These are phyloP conservation scores for Marasmius sp. DNA, from an alignment of 1,284 basidiomycete species.

Conservation along the genomic window DNA sequence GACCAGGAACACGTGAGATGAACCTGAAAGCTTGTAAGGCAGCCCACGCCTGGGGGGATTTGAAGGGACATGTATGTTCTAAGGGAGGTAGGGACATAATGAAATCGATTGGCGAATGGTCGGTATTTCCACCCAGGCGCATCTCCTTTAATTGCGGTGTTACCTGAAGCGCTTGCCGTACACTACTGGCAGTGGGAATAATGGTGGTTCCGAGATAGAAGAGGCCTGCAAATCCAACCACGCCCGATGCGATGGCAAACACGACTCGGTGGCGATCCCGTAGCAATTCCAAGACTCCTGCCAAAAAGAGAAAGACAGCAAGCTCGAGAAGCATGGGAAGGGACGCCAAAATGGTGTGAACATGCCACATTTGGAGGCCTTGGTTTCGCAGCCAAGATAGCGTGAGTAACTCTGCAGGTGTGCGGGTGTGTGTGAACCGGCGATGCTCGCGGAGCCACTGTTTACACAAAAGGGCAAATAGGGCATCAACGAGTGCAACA, in stretches of 20 bases:
- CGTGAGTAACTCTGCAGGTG: neutral
- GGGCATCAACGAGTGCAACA: slow-evolving; percentile 1
- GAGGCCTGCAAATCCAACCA: neutral
- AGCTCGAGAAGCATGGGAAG: slow-evolving; percentile 4
- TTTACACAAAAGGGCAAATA: slow-evolving; percentile 9
- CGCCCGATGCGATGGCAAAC: neutral
- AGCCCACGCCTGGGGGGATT: neutral
- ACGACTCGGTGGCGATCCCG: neutral
- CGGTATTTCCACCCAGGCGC: neutral
- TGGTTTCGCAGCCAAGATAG: neutral
- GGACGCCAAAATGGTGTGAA: neutral
- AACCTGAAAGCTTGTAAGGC: neutral
- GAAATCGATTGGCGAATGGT: neutral
- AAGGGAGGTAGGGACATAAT: neutral
- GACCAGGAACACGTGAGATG: neutral
- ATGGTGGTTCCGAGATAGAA: neutral
- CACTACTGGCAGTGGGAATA: neutral
- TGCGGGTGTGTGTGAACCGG: neutral
- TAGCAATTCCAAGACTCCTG: slow-evolving; percentile 2
- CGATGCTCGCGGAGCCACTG: slow-evolving; percentile 11
- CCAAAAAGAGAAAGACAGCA: slow-evolving; percentile 1
- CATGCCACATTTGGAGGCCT: neutral
- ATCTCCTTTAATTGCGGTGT: neutral
- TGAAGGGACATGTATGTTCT: neutral
- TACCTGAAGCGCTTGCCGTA: neutral